Conservation (phyloP, 331 rosid species). For the Cucumis variabilis region DNA sequence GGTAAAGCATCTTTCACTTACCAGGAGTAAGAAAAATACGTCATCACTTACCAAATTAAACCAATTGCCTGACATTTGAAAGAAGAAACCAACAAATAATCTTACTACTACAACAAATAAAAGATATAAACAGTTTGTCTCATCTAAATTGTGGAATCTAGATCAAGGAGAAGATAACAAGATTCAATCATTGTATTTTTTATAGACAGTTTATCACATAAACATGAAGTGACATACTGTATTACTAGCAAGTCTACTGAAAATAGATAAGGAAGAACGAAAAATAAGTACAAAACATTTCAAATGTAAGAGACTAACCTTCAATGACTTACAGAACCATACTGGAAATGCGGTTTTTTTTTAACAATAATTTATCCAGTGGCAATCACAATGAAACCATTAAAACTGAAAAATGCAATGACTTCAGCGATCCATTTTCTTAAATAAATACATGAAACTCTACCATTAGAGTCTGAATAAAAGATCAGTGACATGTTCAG, state of each 20-base stretch:
- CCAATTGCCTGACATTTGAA: not conserved
- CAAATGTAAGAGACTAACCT: not conserved
- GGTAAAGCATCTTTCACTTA: slow-evolving; percentile 1
- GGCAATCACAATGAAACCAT: no score
- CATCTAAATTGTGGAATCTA: slow-evolving; percentile 98
- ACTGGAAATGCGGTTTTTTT: not conserved
- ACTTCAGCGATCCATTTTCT: not conserved
- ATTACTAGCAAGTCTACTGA: not conserved
- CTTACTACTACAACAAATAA: slow-evolving; percentile 36
- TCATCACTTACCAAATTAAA: not conserved
- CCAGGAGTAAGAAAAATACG: not conserved
- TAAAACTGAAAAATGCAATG: not conserved
- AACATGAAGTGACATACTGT: not conserved
- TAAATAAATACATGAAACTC: no score
- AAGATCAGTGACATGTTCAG: no score
- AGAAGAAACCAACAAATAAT: slow-evolving; percentile 14
- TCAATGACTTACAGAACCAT: not conserved
- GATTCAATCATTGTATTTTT: slow-evolving; percentile 33
- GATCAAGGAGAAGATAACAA: slow-evolving; percentile 41
- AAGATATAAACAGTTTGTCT: slow-evolving; percentile 93
- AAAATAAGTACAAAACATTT: not conserved
- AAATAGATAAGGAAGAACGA: slow-evolving; percentile 1
- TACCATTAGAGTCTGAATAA: no score
- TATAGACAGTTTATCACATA: not conserved
- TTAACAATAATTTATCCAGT: not conserved